Evolutionary conservation across 192 early-diverging fungal genomes (phyloP), one percentile per base, ranked within the genome.

Genomic region (Kappamyces sp.): DNA sequence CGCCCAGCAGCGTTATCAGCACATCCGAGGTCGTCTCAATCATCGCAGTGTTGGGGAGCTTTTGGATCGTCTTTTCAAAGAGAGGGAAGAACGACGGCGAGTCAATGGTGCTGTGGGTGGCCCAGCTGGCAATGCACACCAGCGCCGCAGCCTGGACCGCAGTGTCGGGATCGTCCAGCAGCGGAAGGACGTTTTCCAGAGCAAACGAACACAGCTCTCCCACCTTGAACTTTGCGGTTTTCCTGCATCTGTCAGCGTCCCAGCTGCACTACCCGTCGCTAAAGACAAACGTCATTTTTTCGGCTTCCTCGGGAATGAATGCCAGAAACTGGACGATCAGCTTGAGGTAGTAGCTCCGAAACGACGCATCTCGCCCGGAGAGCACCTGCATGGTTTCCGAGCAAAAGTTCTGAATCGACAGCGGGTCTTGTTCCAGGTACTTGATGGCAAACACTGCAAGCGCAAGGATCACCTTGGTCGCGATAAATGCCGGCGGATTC

Each of bases 291-390:
- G 31, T 34, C 54, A 57, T 5, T n/a, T 57, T 57, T 8, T 31
- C 33, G 2, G 54, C 54, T 40, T 57, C 54, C 46, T 57, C 54
- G 3, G 54, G 54, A 40, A 40, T 57, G 13, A 40, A 57, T 2
- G 54, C 36, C 4, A 57, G n/a, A n/a, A 39, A 57, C n/a, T 57
- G 54, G 46, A 40, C 46, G 46, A 57, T 57, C 3, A 57, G 54
- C 13, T 57, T 40, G 8, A 57, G 8, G n/a, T 57, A 57, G 36
- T 57, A 57, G 3, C 4, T 40, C 23, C 44, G 12, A n/a, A 46
- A 46, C 5, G 31, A 23, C 5, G 54, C 41, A n/a, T 57, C 36
- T 57, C 41, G 23, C 23, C 23, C 12, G 46, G 42, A 44, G 15
- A 57, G 42, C 38, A 57, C 42, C 12, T 57, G 23, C 32, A 23